Percentiles rank a stretch among this genome's conserved stretches.
Evolutionary conservation across 768 basidiomycete species (phyloP).

Genomic region (Hemileccinum rubropunctum): DNA sequence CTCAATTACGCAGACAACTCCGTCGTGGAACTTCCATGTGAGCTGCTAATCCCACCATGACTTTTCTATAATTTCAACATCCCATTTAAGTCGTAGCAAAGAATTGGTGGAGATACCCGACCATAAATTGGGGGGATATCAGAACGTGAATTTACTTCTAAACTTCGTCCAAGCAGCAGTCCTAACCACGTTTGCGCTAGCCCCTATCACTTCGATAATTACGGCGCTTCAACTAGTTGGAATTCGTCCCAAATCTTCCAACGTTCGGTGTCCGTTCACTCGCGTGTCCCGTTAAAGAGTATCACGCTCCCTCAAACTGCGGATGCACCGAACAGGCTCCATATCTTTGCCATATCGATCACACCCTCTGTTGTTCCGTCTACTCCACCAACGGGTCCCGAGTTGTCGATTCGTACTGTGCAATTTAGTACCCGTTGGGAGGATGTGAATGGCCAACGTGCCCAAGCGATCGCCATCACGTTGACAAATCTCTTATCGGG

Average conservation of each 20-base stretch:
- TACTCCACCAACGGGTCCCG: conserved; percentile 17
- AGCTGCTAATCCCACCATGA: conserved; percentile 4
- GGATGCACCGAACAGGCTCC: conserved; percentile 34
- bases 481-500: conserved; percentile 49
- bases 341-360: conserved; percentile 45
- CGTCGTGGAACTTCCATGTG: conserved; percentile 34
- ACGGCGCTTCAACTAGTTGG: conserved; percentile 35
- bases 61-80: background rate
- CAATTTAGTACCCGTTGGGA: conserved; percentile 50
- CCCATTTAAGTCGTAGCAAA: conserved; percentile 38
- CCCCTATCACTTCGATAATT: conserved; percentile 43
- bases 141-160: conserved; percentile 34
- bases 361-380: conserved; percentile 34
- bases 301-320: conserved; percentile 41
- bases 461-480: conserved; percentile 51
- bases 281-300: conserved; percentile 37
- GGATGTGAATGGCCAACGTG: conserved; percentile 33
- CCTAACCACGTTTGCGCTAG: conserved; percentile 23
- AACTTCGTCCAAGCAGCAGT: background rate
- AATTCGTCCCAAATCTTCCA: conserved; percentile 46
- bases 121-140: conserved; percentile 42
- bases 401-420: conserved; percentile 40
- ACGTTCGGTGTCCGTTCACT: conserved; percentile 43
- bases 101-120: conserved; percentile 44
- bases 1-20: conserved; percentile 39